phyloP scores from a whole-genome alignment of 768 basidiomycete species.

The Crucibulum laeve region DNA sequence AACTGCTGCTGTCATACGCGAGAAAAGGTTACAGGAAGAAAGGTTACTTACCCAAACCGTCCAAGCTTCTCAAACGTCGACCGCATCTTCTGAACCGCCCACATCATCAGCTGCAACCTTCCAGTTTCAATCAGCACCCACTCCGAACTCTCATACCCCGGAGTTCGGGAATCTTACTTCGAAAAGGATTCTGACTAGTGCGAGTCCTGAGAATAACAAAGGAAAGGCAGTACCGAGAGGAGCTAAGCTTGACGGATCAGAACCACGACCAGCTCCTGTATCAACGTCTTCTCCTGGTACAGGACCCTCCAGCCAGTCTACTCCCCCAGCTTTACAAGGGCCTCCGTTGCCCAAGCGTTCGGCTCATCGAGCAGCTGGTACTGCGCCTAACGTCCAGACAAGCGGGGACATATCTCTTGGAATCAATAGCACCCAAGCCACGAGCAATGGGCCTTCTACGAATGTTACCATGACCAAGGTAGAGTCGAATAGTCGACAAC shows the following conservation, averaged over 20 bases:
- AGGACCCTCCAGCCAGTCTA: background rate
- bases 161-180: background rate
- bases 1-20: background rate
- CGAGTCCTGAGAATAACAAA: background rate
- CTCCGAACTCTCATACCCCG: background rate
- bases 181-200: background rate
- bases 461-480: too few relatives aligned
- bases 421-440: background rate
- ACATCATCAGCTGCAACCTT: background rate
- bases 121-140: background rate
- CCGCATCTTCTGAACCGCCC: background rate
- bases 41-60: background rate
- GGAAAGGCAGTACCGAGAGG: background rate
- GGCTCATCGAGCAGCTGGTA: background rate
- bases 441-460: too few relatives aligned
- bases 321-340: background rate
- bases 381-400: background rate
- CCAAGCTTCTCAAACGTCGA: background rate
- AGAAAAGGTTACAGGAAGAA: background rate
- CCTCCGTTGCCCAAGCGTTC: background rate
- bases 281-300: background rate
- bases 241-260: background rate
- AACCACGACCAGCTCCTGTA: background rate
- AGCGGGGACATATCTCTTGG: background rate
- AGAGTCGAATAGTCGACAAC: background rate